These are phyloP conservation scores for Podaxis sp. DNA, from an alignment of 768 basidiomycete species.

Conservation along the genomic window DNA sequence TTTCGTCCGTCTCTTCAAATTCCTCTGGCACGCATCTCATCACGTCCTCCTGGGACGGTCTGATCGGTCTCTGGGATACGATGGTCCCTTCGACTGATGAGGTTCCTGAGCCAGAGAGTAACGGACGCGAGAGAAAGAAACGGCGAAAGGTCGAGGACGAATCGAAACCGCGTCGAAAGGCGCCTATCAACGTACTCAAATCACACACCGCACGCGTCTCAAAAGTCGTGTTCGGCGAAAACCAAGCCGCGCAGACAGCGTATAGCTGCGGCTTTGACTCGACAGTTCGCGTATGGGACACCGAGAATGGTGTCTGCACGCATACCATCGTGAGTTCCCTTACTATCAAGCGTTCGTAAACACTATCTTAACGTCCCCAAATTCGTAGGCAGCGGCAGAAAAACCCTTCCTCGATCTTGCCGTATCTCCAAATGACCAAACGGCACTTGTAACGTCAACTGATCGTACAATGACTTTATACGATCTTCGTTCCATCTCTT, in stretches of 20 bases:
- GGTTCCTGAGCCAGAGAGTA: constrained; percentile 41
- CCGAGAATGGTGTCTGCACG: constrained; percentile 70
- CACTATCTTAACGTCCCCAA: background rate
- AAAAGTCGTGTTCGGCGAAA: constrained; percentile 51
- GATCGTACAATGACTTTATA: constrained; percentile 74
- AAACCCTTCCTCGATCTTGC: constrained; percentile 74
- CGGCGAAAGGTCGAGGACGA: constrained; percentile 57
- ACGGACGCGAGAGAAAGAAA: constrained; percentile 49
- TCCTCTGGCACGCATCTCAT: constrained; percentile 61
- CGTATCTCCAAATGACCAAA: constrained; percentile 41
- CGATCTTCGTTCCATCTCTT: constrained; percentile 50
- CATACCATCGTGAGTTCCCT: constrained; percentile 60
- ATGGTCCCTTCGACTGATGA: constrained; percentile 63
- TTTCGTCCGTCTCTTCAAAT: constrained; percentile 69
- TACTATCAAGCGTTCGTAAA: background rate
- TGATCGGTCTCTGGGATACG: constrained; percentile 82
- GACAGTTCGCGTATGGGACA: constrained; percentile 86
- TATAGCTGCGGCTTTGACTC: constrained; percentile 90
- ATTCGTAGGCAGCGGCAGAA: constrained; percentile 59
- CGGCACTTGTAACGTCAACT: constrained; percentile 62
- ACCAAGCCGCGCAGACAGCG: constrained; percentile 36
- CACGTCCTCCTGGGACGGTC: constrained; percentile 84
- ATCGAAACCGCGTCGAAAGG: constrained; percentile 53
- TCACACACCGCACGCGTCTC: constrained; percentile 86
- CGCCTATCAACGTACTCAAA: constrained; percentile 71